Base-by-base conservation (phyloP, 2,329 filamentous ascomycete genomes). In the Aureobasidium uvarum region DNA sequence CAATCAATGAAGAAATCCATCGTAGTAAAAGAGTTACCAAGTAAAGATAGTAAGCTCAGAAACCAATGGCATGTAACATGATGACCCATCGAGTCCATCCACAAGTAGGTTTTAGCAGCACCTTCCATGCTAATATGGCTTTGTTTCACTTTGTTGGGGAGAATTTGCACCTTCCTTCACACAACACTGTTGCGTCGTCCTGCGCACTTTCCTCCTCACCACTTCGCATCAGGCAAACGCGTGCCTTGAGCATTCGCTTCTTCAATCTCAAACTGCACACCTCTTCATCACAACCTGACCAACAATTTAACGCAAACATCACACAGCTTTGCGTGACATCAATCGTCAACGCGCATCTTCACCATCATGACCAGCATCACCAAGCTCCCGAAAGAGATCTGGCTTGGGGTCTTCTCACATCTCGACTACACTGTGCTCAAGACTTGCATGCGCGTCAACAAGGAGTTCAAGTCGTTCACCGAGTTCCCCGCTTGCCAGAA, bases 391-490 rank as follows among this genome's bases (percentile, higher is more conserved):
- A 41, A 52, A 2, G 20, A 63, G 8, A 1, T 52, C 46, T 63
- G 45, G 59, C 36, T 43, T 16, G 46, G 43, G 13, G 23, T 63
- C 36, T 4, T 63, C 2, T 36, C 31, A 18, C 5, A 52, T 4
- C 48, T 63, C 23, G 46, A 63, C 38, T 63, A 63, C 31, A 28
- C 23, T 2, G 25, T 20, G 5, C 46, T 63, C 46, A 63, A 63
- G 59, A 43, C 1, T 1, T 43, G 46, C 25, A 52, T 39, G 38
- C 5, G 46, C 16, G 36, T 62, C 16, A 52, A 38, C 59, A 62
- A 62, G 46, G 38, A 11, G 2, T 41, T 62, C 59, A 51, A 51
- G 10, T 25, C 5, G 2, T 10, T 16, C 31, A 62, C 38, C 45
- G n/a, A 62, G 33, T 6, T 28, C 13, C 28, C 45, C 6, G 6